Percentiles rank a stretch among this genome's conserved stretches.
Conservation (phyloP, 345 rosid genomes). For the Pelargonium nanum region DNA sequence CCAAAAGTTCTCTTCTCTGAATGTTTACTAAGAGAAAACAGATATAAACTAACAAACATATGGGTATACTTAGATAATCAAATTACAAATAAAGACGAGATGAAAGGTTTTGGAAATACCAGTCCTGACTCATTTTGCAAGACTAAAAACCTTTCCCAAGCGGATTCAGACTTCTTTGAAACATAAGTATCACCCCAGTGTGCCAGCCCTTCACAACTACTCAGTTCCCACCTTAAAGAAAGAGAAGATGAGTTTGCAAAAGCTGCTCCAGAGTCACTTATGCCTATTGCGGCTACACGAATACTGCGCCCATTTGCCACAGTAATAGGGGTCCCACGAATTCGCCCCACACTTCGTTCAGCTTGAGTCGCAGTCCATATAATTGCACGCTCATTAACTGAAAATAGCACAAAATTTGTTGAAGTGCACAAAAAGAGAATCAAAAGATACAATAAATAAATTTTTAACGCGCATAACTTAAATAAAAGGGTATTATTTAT, state of each 20-base stretch:
- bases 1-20: too few relatives aligned
- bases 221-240: constrained; percentile 69
- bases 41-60: not conserved
- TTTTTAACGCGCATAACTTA: not conserved
- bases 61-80: too few relatives aligned
- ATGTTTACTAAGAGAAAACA: constrained; percentile 1
- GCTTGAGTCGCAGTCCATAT: constrained; percentile 50
- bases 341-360: constrained; percentile 40
- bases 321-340: constrained; percentile 51
- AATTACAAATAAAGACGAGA: constrained; percentile 2
- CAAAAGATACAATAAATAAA: not conserved
- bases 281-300: constrained; percentile 70
- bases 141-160: constrained; percentile 78
- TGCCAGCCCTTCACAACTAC: constrained; percentile 57
- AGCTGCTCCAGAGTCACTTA: constrained; percentile 52
- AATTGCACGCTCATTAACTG: constrained; percentile 62
- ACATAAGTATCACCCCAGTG: constrained; percentile 56
- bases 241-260: constrained; percentile 93
- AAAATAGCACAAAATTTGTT: constrained; percentile 19
- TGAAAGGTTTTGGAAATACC: constrained; percentile 31
- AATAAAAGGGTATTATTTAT: constrained; percentile 9
- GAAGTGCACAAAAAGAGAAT: constrained; percentile 8
- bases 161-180: constrained; percentile 33
- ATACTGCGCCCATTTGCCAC: constrained; percentile 85
- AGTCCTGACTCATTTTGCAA: constrained; percentile 71